These are phyloP conservation scores for Neocatenulostroma microsporum DNA, from an alignment of 2,329 filamentous ascomycete genomes.

Conservation along the genomic window DNA sequence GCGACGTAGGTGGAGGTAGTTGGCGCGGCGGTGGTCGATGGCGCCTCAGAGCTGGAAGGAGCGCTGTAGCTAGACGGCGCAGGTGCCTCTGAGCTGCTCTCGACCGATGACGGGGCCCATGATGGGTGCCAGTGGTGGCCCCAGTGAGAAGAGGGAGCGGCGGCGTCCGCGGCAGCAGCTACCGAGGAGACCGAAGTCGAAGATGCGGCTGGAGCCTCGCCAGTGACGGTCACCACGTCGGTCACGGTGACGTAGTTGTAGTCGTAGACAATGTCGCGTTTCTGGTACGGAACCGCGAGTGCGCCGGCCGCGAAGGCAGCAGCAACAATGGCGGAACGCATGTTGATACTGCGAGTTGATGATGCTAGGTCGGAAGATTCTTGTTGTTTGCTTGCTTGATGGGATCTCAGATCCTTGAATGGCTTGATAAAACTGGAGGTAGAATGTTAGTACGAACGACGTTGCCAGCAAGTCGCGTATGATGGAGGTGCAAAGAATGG, in stretches of 20 bases:
- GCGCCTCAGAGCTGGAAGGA: constrained; percentile 1
- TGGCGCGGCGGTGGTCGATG: constrained; percentile 7
- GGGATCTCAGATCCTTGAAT: constrained; percentile 16
- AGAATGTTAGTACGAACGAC: background rate
- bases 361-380: constrained; percentile 1
- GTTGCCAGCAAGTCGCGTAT: constrained; percentile 3
- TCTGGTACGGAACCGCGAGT: constrained; percentile 27
- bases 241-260: constrained; percentile 26
- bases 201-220: constrained; percentile 10
- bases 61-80: constrained; percentile 4
- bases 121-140: constrained; percentile 6
- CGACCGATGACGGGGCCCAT: constrained; percentile 1
- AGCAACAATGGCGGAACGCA: constrained; percentile 31
- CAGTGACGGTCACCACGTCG: constrained; percentile 30
- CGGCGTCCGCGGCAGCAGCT: constrained; percentile 6
- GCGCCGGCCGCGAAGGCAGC: constrained; percentile 31
- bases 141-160: constrained; percentile 6
- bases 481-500: no score
- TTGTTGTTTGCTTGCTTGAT: constrained; percentile 1
- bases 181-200: background rate
- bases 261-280: constrained; percentile 21
- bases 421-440: constrained; percentile 3
- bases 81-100: constrained; percentile 1
- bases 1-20: constrained; percentile 10
- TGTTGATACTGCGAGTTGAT: constrained; percentile 18